Conservation (phyloP, 768 basidiomycete genomes). For the Lyophyllum decastes region DNA sequence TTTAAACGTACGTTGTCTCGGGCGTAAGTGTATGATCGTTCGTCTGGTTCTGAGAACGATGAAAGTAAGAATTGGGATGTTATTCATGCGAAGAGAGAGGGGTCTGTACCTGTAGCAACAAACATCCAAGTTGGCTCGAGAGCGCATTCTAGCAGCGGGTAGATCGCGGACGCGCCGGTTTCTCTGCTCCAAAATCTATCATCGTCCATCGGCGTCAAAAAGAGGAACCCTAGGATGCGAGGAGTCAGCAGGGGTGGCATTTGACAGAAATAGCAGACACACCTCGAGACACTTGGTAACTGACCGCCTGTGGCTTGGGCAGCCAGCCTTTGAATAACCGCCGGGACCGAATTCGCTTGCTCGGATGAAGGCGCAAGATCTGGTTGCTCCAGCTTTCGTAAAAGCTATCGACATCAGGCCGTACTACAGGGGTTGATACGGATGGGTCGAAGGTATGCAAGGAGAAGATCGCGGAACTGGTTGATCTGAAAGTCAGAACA, state of each 20-base stretch:
- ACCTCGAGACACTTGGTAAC: too few relatives aligned
- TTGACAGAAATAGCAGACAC: too few relatives aligned
- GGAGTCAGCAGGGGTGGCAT: too few relatives aligned
- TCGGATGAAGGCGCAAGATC: slow-evolving; percentile 90
- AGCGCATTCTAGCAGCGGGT: slow-evolving; percentile 73
- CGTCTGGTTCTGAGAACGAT: slow-evolving; percentile 64
- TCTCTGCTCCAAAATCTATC: slow-evolving; percentile 46
- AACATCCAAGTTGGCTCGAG: slow-evolving; percentile 58
- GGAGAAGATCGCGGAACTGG: slow-evolving; percentile 97
- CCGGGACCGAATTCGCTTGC: slow-evolving; percentile 91
- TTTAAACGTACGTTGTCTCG: slow-evolving; percentile 60
- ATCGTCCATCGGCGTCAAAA: background rate
- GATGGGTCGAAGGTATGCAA: slow-evolving; percentile 98
- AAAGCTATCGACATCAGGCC: slow-evolving; percentile 95
- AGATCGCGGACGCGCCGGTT: slow-evolving; percentile 90
- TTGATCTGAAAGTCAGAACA: slow-evolving; percentile 99
- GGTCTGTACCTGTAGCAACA: slow-evolving; percentile 61
- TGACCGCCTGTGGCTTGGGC: slow-evolving; percentile 76
- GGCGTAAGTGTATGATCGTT: slow-evolving; percentile 57
- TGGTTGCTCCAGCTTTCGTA: slow-evolving; percentile 99
- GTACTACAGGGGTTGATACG: slow-evolving; percentile 99
- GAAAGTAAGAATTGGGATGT: background rate
- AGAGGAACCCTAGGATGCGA: too few relatives aligned
- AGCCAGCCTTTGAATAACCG: slow-evolving; percentile 79
- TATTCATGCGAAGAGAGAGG: background rate